Base-by-base conservation (phyloP, 306 rosid species). In the Cicer chorassanicum region DNA sequence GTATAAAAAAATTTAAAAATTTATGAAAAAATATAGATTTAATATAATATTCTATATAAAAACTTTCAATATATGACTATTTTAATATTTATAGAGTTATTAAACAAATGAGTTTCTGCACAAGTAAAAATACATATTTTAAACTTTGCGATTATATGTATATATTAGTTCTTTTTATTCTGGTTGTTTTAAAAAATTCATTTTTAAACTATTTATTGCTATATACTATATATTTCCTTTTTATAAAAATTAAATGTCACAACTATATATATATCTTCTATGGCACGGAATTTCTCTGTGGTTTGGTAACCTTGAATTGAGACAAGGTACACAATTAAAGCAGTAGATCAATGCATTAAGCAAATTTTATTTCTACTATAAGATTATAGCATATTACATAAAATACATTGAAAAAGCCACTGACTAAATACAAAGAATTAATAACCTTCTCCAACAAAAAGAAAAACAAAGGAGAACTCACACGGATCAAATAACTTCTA, bases 351-450 rank as follows among this genome's bases (percentile, higher is more conserved):
- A 64, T 41, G 36, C 51, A 64, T 41, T 36, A 19, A 66, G 18
- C 55, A 66, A 66, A 44, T 19, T 66, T 66, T 43, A 43, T 66
- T 66, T 19, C 40, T 19, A 6, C 24, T 62, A 63, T 40, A 59
- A 38, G 42, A 62, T 74, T 57, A 29, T 29, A 51, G 42, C 6
- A 73, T 46, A 73, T 46, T 4, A 77, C 46, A 60, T 57, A 11
- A 48, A 39, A 42, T 64, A 72, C 74, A 66, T 19, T 43, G 65
- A 55, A 81, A 45, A 53, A 62, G 59, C 62, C 81, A 76, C 50
- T 29, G 74, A 56, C 75, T 66, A n/a, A 64, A 76, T 63, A 62
- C 73, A 64, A 34, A 57, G 64, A 70, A 71, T 29, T 29, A 29
- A 29, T 18, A 59, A 63, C 18, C 72, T 49, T 72, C 81, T 76